A percentile compares a stretch with the other conserved stretches of the same genome.
These are phyloP conservation scores for Dillenia turbinata DNA, from an alignment of 164 flowering plant species.

Conservation along the genomic window DNA sequence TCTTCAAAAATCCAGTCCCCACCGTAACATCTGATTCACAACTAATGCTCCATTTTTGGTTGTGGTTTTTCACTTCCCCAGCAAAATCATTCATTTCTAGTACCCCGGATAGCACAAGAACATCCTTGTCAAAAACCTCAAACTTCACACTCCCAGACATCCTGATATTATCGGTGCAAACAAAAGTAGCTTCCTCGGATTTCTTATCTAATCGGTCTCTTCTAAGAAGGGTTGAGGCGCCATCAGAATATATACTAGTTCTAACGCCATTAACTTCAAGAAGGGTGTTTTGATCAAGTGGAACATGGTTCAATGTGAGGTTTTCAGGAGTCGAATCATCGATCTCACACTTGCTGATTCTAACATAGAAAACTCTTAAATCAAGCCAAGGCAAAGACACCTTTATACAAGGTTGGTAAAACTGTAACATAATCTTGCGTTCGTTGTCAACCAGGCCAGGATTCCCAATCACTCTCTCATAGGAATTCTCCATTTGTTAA, in stretches of 20 bases:
- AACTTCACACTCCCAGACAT: constrained; percentile 71
- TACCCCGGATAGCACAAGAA: constrained; percentile 58
- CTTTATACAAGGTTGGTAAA: constrained; percentile 28
- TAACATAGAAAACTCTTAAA: constrained; percentile 77
- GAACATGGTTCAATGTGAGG: constrained; percentile 71
- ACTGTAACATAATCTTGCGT: constrained; percentile 18
- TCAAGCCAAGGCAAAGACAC: constrained; percentile 64
- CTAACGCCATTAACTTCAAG: constrained; percentile 74
- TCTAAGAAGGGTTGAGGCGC: constrained; percentile 50
- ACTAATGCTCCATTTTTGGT: constrained; percentile 55
- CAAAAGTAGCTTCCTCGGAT: constrained; percentile 79
- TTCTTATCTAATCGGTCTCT: constrained; percentile 71
- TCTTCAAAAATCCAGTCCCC: constrained; percentile 54
- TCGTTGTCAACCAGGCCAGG: constrained; percentile 26
- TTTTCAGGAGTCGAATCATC: constrained; percentile 66
- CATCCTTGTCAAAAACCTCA: constrained; percentile 62
- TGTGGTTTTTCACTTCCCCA: constrained; percentile 37
- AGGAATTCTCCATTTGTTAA: constrained; percentile 35
- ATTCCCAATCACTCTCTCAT: constrained; percentile 25
- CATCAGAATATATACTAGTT: constrained; percentile 52
- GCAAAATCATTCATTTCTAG: constrained; percentile 57
- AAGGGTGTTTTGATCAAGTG: constrained; percentile 57
- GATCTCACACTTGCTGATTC: constrained; percentile 60
- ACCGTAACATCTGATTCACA: constrained; percentile 51
- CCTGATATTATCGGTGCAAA: constrained; percentile 73